Percentiles rank a stretch among this genome's conserved stretches.
These are phyloP conservation scores for Plectosphaerella plurivora DNA, from an alignment of 2,329 filamentous ascomycete species.

Conservation along the genomic window DNA sequence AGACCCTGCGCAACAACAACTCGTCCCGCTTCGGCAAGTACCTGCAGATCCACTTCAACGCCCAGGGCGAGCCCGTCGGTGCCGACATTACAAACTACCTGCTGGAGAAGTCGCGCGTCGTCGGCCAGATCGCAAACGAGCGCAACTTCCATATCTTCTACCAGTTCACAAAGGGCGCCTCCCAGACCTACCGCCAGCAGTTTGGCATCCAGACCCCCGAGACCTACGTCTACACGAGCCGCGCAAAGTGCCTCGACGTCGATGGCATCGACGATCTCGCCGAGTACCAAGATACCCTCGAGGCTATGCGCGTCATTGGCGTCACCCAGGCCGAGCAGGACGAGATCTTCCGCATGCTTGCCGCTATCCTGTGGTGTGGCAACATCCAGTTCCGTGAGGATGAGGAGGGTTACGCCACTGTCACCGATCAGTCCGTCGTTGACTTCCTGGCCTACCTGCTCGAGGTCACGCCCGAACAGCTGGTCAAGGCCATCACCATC, in stretches of 20 bases:
- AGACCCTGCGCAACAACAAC: constrained; percentile 97
- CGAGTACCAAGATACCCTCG: constrained; percentile 84
- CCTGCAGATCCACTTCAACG: constrained; percentile 93
- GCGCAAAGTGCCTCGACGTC: constrained; percentile 91
- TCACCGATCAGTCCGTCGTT: constrained; percentile 84
- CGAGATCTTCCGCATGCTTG: constrained; percentile 92
- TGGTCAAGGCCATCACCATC: constrained; percentile 84
- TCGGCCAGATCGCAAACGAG: constrained; percentile 92
- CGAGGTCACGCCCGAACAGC: constrained; percentile 74
- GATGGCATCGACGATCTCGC: constrained; percentile 87
- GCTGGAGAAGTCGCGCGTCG: constrained; percentile 90
- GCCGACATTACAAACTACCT: constrained; percentile 98
- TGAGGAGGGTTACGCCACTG: constrained; percentile 80
- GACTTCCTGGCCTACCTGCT: constrained; percentile 93
- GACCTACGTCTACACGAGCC: constrained; percentile 89
- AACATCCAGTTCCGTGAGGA: constrained; percentile 91
- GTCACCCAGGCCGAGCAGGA: constrained; percentile 86
- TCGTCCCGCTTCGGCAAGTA: constrained; percentile 98
- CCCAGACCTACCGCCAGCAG: constrained; percentile 78
- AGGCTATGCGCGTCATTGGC: constrained; percentile 94
- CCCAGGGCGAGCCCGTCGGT: constrained; percentile 84
- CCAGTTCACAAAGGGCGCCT: constrained; percentile 93
- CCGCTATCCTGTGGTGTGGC: constrained; percentile 88
- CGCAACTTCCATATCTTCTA: constrained; percentile 99
- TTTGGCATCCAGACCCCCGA: constrained; percentile 90